Evolutionary conservation across 2,329 filamentous ascomycete genomes (phyloP).

Genomic region (Xylaria sp.): DNA sequence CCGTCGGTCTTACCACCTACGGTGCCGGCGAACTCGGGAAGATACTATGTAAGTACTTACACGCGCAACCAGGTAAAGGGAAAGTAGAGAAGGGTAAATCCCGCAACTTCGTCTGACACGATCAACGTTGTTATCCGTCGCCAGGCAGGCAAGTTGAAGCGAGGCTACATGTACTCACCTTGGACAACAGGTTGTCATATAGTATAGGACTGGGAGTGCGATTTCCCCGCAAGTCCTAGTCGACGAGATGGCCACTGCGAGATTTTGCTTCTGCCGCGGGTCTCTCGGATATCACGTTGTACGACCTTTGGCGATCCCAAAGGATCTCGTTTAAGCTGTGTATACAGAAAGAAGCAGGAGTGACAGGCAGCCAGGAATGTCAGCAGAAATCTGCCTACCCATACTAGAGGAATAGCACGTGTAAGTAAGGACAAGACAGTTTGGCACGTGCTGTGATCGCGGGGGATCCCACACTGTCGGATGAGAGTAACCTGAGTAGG

Average conservation of each 20-base stretch:
- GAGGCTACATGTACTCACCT: not conserved
- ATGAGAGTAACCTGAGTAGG: conserved; percentile 19
- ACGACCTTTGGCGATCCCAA: no score
- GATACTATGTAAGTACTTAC: no score
- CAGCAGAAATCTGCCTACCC: conserved; percentile 15
- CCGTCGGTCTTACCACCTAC: conserved; percentile 1
- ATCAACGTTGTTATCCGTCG: not conserved
- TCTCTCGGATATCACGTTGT: no score
- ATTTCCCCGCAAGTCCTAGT: no score
- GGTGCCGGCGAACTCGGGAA: not conserved
- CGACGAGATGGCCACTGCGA: no score
- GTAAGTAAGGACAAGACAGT: conserved; percentile 16
- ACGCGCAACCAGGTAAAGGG: not conserved
- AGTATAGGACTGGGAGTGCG: not conserved
- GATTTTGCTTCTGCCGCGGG: no score
- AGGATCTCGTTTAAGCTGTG: no score
- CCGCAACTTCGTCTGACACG: not conserved
- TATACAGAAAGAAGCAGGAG: not conserved
- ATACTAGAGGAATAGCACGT: no score
- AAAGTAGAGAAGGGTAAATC: not conserved
- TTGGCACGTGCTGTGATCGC: conserved; percentile 23
- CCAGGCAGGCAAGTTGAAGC: not conserved
- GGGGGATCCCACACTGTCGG: conserved; percentile 29
- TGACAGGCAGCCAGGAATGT: conserved; percentile 1
- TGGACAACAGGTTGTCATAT: not conserved